phyloP scores from a whole-genome alignment of 495 filamentous ascomycete genomes.

The Xylaria nigripes region DNA sequence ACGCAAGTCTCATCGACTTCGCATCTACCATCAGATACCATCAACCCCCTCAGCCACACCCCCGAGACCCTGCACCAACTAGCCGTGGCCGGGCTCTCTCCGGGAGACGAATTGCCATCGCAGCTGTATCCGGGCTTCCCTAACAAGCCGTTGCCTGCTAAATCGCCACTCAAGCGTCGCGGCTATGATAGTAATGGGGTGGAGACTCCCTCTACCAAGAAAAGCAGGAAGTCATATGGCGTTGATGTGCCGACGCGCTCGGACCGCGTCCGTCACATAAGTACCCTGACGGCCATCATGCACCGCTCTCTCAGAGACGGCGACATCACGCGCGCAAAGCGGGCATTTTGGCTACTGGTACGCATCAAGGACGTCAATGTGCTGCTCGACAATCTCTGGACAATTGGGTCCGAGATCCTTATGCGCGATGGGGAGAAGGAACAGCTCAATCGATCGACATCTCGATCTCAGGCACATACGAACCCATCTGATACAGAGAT shows the following conservation, averaged over 20 bases:
- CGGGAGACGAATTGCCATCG: constrained; percentile 30
- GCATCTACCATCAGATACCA: constrained; percentile 25
- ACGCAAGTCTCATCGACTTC: constrained; percentile 4
- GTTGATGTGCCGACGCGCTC: neutral
- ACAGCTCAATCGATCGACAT: neutral
- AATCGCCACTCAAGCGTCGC: constrained; percentile 3
- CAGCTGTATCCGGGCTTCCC: constrained; percentile 31
- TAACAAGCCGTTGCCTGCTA: constrained; percentile 27
- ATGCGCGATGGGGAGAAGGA: constrained; percentile 29
- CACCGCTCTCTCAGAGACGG: constrained; percentile 32
- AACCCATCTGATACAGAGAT: neutral
- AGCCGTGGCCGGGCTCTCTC: constrained; percentile 29
- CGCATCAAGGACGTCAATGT: constrained; percentile 30
- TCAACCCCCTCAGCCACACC: constrained; percentile 40
- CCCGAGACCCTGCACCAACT: constrained; percentile 35
- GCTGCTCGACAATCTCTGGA: constrained; percentile 31
- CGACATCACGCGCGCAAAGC: constrained; percentile 29
- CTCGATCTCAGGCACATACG: neutral
- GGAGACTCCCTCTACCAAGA: neutral
- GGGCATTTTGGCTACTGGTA: constrained; percentile 33
- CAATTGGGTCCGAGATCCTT: constrained; percentile 36
- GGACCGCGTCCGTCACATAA: constrained; percentile 22
- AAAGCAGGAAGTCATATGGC: neutral
- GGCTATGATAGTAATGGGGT: neutral
- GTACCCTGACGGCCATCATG: constrained; percentile 25